Evolutionary conservation across 2,329 filamentous ascomycete genomes (phyloP), one percentile per base, ranked within the genome.

Genomic region (Aspergillus luchuensis): DNA sequence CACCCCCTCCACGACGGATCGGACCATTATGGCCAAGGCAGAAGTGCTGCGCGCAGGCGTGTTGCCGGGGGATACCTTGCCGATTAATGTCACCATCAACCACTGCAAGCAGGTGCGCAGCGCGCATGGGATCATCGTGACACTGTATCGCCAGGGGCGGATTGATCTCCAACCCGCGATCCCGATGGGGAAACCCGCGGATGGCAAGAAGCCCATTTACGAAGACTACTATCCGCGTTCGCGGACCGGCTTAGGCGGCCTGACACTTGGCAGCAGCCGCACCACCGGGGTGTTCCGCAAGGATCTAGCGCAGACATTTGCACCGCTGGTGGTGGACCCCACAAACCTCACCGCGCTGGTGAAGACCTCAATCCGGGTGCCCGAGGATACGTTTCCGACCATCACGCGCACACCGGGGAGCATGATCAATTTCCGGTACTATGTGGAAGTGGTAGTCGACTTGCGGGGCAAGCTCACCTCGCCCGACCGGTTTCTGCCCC

Each of bases 381-480:
- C 95, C 0, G 92, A 96, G 64, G 91, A 97, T 70, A 88, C 88
- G 0, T 98, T 98, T 68, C 94, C 95, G 0, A 97, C 93, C 2
- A 98, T 98, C 63, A 88, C 87, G 28, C 89, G 89, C 57, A 92
- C 97, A 0, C 95, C 95, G 0, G 92, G 94, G 3, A 89, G 91
- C 36, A 95, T 98, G 88, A 95, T 99, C 66, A 92, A 89, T 68
- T 98, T 99, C 80, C 91, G 89, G 67, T 98, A 99, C 72, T 91
- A 93, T 67, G 85, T 97, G 19, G 95, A 99, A 75, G 91, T 97
- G 2, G 89, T 98, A 28, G 87, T 97, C 21, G 95, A 99, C 72
- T 83, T 98, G 0, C 93, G 95, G 50, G 94, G 94, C 39, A 95
- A 92, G 72, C 79, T 97, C 43, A 86, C 89, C 1, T 87, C 86